phyloP scores from a whole-genome alignment of 2,329 filamentous ascomycete species.

The Cladobotryum mycophilum region DNA sequence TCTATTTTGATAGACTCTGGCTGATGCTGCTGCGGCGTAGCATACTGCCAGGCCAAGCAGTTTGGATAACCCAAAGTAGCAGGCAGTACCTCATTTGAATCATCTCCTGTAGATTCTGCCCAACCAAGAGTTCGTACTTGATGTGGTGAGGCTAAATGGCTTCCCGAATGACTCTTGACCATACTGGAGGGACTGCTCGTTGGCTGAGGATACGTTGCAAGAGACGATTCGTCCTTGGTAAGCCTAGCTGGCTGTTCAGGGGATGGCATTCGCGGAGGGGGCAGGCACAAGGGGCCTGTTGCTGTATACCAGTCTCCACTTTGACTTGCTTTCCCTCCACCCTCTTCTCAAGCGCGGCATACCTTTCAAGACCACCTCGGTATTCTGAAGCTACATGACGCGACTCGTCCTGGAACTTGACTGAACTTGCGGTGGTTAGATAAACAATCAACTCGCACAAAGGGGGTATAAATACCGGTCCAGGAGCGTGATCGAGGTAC shows the following conservation, averaged over 20 bases:
- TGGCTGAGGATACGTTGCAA: not conserved
- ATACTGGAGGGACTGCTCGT: not conserved
- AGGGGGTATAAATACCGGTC: constrained; percentile 16
- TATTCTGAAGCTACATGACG: constrained; percentile 88
- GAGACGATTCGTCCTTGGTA: not conserved
- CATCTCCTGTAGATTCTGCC: not conserved
- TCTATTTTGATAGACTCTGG: no score
- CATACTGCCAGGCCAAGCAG: not conserved
- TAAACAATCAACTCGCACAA: not conserved
- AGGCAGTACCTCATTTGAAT: not conserved
- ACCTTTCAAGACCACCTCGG: constrained; percentile 67
- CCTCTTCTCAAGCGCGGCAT: constrained; percentile 40
- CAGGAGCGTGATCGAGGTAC: constrained; percentile 20
- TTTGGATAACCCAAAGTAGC: not conserved
- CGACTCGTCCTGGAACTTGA: constrained; percentile 84
- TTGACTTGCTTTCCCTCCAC: not conserved
- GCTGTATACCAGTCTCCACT: not conserved
- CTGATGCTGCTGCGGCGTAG: not conserved
- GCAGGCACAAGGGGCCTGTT: not conserved
- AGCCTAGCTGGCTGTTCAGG: not conserved
- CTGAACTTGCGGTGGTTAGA: constrained; percentile 25
- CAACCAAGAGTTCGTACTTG: not conserved
- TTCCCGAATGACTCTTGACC: not conserved
- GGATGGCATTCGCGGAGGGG: not conserved
- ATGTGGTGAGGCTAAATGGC: not conserved